Conservation (phyloP, 352 stramenopile genomes). For the Phytophthora pisi region DNA sequence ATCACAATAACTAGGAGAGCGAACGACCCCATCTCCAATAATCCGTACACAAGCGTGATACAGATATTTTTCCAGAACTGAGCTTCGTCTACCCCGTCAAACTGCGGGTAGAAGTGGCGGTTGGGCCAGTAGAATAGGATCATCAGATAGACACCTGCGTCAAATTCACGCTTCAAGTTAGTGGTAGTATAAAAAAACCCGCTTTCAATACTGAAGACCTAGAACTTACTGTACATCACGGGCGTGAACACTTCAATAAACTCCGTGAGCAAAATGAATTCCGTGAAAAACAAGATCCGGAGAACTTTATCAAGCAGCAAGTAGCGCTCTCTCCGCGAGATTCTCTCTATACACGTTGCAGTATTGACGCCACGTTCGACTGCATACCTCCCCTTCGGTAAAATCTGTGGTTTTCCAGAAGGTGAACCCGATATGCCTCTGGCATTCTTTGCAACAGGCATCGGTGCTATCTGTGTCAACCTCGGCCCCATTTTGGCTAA, state of each 20-base stretch:
- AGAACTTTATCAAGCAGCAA: constrained; percentile 27
- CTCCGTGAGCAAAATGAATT: constrained; percentile 36
- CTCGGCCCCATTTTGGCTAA: neutral
- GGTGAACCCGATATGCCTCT: neutral
- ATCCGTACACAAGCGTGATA: constrained; percentile 18
- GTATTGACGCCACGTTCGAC: neutral
- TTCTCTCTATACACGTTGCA: neutral
- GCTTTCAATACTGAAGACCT: neutral
- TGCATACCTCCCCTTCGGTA: neutral
- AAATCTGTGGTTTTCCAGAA: neutral
- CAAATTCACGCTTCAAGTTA: neutral
- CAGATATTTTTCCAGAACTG: constrained; percentile 13
- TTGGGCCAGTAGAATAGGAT: constrained; percentile 38
- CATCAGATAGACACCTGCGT: constrained; percentile 26
- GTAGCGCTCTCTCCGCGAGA: constrained; percentile 4
- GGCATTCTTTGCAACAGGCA: neutral
- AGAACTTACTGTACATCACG: constrained; percentile 34
- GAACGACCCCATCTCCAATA: constrained; percentile 25
- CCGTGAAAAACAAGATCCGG: constrained; percentile 34
- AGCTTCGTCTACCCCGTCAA: constrained; percentile 16
- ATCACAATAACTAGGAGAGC: constrained; percentile 12
- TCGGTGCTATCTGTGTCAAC: constrained; percentile 5
- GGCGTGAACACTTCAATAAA: constrained; percentile 42
- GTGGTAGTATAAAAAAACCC: neutral
- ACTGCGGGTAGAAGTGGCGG: constrained; percentile 28